These are phyloP conservation scores for Flaveria linearis DNA, from an alignment of 129 eudicot genomes.

Conservation along the genomic window DNA sequence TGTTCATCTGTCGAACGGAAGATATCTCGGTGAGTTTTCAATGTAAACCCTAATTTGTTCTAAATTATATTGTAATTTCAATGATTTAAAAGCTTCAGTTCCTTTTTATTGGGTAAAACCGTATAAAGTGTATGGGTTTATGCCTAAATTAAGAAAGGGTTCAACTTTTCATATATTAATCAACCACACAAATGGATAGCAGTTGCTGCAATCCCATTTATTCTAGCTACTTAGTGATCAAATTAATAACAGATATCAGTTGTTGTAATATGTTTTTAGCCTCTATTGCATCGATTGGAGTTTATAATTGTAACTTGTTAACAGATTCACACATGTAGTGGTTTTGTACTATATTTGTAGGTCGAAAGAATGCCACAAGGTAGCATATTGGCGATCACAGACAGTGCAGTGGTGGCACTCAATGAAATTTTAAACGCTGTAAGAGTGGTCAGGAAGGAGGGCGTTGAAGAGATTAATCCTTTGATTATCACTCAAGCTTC, in stretches of 20 bases:
- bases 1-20: constrained; percentile 12
- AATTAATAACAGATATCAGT: neutral
- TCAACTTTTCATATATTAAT: constrained; percentile 1
- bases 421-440: constrained; percentile 40
- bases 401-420: constrained; percentile 39
- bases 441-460: constrained; percentile 35
- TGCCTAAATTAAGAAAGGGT: neutral
- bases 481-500: constrained; percentile 61
- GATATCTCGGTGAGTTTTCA: constrained; percentile 23
- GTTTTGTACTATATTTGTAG: constrained; percentile 16
- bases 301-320: neutral
- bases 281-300: neutral
- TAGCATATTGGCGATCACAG: constrained; percentile 51
- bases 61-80: neutral
- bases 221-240: neutral
- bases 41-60: constrained; percentile 8
- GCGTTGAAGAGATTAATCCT: constrained; percentile 39
- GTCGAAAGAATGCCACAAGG: constrained; percentile 32
- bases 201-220: neutral
- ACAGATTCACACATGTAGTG: neutral
- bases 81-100: neutral
- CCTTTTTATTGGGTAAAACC: neutral
- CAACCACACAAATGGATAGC: neutral
- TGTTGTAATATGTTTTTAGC: neutral
- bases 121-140: neutral